Percentiles rank a stretch among this genome's conserved stretches.
Conservation (phyloP, 78 protist species). For the Mastigamoeba balamuthi region DNA sequence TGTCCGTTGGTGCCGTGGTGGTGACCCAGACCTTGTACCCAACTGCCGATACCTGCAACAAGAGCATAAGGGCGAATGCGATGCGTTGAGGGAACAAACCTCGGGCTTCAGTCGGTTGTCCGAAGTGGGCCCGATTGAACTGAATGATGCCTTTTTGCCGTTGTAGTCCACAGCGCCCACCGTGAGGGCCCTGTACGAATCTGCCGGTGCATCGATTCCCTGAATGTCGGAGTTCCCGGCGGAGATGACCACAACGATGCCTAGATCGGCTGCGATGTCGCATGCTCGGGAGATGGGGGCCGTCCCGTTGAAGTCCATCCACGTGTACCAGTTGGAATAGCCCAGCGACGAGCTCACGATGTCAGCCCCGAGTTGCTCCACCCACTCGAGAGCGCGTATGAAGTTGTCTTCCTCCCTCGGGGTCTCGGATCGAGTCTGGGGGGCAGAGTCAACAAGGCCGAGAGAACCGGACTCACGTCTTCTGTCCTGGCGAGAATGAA, state of each 20-base stretch:
- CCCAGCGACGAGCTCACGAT: conserved; percentile 15
- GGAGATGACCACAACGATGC: conserved; percentile 30
- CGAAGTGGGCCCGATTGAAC: conserved; percentile 29
- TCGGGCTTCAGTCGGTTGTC: conserved; percentile 50
- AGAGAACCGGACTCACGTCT: too few species aligned
- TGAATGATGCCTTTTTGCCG: conserved; percentile 2
- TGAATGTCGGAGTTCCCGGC: conserved; percentile 24
- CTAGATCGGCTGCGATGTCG: conserved; percentile 18
- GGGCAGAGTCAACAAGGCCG: too few species aligned
- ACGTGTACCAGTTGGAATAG: conserved; percentile 37
- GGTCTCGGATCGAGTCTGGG: too few species aligned
- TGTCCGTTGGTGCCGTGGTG: too few species aligned
- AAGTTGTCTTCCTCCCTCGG: conserved; percentile 32
- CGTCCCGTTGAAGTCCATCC: conserved; percentile 3
- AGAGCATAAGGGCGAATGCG: too few species aligned
- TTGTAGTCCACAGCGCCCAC: conserved; percentile 13
- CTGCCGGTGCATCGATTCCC: conserved; percentile 44
- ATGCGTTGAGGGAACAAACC: too few species aligned
- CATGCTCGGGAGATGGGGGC: conserved; percentile 14
- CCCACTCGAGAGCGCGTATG: conserved; percentile 38
- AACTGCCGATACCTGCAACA: too few species aligned
- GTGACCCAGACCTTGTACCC: too few species aligned
- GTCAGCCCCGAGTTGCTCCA: conserved; percentile 24
- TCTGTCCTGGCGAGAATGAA: conserved; percentile 36
- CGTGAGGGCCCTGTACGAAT: conserved; percentile 12